Evolutionary conservation across 1,139 yeast genomes (phyloP).

Genomic region (Kodamaea sp.): DNA sequence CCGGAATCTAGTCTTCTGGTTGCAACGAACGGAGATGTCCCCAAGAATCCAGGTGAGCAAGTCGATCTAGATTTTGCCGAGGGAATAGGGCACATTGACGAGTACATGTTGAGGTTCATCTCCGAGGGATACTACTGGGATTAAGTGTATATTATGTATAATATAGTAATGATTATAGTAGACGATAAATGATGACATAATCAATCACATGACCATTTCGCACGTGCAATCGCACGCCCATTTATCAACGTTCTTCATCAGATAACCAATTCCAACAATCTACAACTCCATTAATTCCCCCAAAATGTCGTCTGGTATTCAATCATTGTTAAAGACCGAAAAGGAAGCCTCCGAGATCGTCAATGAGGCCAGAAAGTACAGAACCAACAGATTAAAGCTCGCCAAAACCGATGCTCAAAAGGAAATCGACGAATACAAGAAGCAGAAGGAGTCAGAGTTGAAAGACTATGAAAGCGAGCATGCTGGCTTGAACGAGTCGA

Average conservation of each 20-base stretch:
- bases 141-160: slow-evolving; percentile 18
- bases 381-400: slow-evolving; percentile 86
- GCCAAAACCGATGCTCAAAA: slow-evolving; percentile 91
- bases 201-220: background rate
- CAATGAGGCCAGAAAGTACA: slow-evolving; percentile 81
- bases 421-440: slow-evolving; percentile 86
- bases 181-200: background rate
- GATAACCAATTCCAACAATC: background rate
- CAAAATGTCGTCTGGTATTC: slow-evolving; percentile 30
- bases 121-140: slow-evolving; percentile 76
- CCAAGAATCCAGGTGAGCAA: background rate
- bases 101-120: slow-evolving; percentile 90
- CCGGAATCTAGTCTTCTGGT: slow-evolving; percentile 17
- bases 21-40: slow-evolving; percentile 14
- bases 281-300: slow-evolving; percentile 3
- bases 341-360: slow-evolving; percentile 96
- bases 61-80: slow-evolving; percentile 64
- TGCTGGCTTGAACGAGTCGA: slow-evolving; percentile 64
- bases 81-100: slow-evolving; percentile 85
- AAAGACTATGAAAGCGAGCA: slow-evolving; percentile 68
- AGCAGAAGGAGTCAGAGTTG: slow-evolving; percentile 81
- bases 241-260: background rate
- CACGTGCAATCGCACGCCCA: slow-evolving; percentile 4
- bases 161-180: background rate
- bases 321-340: slow-evolving; percentile 63